Conservation (phyloP, 495 filamentous ascomycete genomes). For the Ascodesmis nigricans region DNA sequence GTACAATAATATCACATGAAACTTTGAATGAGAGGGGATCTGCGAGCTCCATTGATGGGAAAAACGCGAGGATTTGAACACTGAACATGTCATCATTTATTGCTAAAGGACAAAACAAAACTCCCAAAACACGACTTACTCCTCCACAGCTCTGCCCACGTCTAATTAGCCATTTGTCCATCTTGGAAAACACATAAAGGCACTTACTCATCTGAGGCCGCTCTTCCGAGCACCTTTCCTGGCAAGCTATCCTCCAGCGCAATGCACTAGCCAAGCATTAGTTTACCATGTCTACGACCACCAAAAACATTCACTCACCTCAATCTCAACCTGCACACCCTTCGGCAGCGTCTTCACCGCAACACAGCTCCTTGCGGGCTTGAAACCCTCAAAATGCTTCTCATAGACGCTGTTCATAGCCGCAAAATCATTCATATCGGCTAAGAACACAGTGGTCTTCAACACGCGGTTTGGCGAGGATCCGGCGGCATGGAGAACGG, state of each 20-base stretch:
- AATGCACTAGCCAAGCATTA: too few species aligned
- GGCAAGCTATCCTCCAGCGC: slow-evolving; percentile 27
- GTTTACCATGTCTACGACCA: too few species aligned
- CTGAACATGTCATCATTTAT: too few species aligned
- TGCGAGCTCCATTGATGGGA: too few species aligned
- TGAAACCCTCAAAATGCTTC: slow-evolving; percentile 47
- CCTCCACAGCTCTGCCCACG: background rate
- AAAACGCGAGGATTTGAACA: too few species aligned
- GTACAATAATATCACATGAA: too few species aligned
- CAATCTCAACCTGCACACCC: slow-evolving; percentile 79
- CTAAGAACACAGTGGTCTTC: slow-evolving; percentile 48
- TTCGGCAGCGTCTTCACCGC: slow-evolving; percentile 79
- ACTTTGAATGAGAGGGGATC: too few species aligned
- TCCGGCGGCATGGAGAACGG: slow-evolving; percentile 43
- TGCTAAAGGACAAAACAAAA: too few species aligned
- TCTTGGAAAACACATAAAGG: too few species aligned
- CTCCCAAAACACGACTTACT: background rate
- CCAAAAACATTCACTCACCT: too few species aligned
- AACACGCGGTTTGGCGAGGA: slow-evolving; percentile 41
- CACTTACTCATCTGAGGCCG: too few species aligned
- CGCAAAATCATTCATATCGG: slow-evolving; percentile 45
- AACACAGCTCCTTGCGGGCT: slow-evolving; percentile 82
- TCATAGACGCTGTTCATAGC: slow-evolving; percentile 75
- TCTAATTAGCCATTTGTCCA: too few species aligned
- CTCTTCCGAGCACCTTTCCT: background rate